These are phyloP conservation scores for Schizophyllum commune DNA, from an alignment of 1,284 basidiomycete species.

Conservation along the genomic window DNA sequence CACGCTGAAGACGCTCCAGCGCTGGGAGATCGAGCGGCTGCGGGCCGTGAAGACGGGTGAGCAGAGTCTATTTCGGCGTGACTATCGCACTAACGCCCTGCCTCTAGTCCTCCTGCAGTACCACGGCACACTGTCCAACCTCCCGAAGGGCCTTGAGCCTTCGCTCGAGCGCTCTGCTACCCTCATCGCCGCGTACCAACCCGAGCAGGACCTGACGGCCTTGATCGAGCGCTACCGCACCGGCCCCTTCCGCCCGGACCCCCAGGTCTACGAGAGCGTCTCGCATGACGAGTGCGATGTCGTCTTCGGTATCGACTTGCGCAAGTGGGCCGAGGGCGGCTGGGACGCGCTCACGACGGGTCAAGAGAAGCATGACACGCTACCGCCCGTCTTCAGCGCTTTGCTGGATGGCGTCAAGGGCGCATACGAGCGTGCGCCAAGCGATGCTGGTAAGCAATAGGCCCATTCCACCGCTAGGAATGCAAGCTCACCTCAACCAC, in stretches of 20 bases:
- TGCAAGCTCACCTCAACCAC: slow-evolving; percentile 7
- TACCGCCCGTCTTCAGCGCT: slow-evolving; percentile 72
- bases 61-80: slow-evolving; percentile 11
- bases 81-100: slow-evolving; percentile 6
- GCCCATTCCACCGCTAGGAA: neutral
- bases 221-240: slow-evolving; percentile 87
- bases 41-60: slow-evolving; percentile 75
- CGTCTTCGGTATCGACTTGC: slow-evolving; percentile 83
- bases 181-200: slow-evolving; percentile 76
- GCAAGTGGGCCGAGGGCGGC: slow-evolving; percentile 77
- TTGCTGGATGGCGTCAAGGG: slow-evolving; percentile 59
- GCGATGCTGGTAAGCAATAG: slow-evolving; percentile 54
- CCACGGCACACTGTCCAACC: slow-evolving; percentile 65
- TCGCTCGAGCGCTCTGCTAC: slow-evolving; percentile 65
- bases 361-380: slow-evolving; percentile 49
- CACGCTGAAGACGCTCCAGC: slow-evolving; percentile 69
- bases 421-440: slow-evolving; percentile 56
- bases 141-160: slow-evolving; percentile 58
- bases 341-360: slow-evolving; percentile 44
- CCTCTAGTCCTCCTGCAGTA: slow-evolving; percentile 73
- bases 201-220: slow-evolving; percentile 74
- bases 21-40: slow-evolving; percentile 80
- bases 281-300: slow-evolving; percentile 76
- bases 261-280: slow-evolving; percentile 80
- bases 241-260: slow-evolving; percentile 78